Evolutionary conservation across 2,329 filamentous ascomycete species (phyloP), one percentile per base, ranked within the genome.

Genomic region (Colletotrichum australisinense): DNA sequence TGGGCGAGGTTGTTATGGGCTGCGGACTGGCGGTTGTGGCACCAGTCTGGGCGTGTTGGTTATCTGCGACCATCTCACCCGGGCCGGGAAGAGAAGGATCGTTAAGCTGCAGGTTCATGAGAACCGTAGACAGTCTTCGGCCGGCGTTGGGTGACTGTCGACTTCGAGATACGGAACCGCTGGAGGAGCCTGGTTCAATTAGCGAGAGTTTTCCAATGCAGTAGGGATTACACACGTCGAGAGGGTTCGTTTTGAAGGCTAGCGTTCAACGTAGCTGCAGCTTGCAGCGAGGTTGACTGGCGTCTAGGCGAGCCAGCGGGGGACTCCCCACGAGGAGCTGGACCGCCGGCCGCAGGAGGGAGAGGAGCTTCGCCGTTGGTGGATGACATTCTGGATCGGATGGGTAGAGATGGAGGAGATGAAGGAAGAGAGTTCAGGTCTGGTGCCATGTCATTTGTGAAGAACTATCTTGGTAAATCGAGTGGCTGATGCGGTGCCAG

Each of bases 251-350:
- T 90, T 76, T 93, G 91, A 32, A 95, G 89, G 64, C 94, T 91
- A 32, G 93, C 93, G 80, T 96, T 96, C 82, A 95, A 89, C 56
- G 93, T 92, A 8, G 93, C 93, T 14, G 94, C 91, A 64, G 93
- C 93, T 80, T 93, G 93, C 11, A 97, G 87, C 16, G 93, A 95
- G 74, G 90, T 88, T 53, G 93, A 91, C 42, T 92, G 89, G 63
- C 90, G 91, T 76, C 92, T 88, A 49, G 91, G 89, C 57, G 91
- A 91, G 60, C 89, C 87, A 38, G 90, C 89, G 30, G 90, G 88
- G 28, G 89, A 90, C 73, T 88, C 85, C 76, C 83, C 81, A 52
- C 80, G 80, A 38, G 80, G 35, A 30, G 24, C 35, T 14, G 70
- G 26, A 28, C 26, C 59, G 49, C 57, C 67, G 5, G 35, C 22